These are phyloP conservation scores for Aspergillus nomiae DNA, from an alignment of 2,329 filamentous ascomycete genomes.

Conservation along the genomic window DNA sequence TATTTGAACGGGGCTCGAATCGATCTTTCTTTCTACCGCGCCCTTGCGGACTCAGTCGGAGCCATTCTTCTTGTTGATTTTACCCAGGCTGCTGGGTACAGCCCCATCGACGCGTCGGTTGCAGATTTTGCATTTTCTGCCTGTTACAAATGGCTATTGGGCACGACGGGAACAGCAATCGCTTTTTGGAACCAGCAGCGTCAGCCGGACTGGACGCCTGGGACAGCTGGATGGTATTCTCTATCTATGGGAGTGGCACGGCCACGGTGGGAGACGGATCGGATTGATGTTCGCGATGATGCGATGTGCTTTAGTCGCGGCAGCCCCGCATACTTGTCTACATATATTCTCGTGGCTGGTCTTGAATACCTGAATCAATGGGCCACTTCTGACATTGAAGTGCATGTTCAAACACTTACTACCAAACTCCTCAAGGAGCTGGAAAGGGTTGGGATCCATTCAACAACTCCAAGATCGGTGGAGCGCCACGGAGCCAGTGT, in stretches of 20 bases:
- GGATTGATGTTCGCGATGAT: neutral
- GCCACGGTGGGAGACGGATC: neutral
- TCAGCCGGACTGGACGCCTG: neutral
- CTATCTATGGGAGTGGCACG: neutral
- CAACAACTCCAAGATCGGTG: neutral
- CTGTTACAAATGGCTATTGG: neutral
- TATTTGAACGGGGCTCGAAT: neutral
- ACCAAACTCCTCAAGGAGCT: neutral
- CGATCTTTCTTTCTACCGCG: neutral
- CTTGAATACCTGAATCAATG: neutral
- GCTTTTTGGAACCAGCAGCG: neutral
- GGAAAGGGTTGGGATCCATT: neutral
- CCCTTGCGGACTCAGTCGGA: neutral
- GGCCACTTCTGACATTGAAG: too few relatives aligned
- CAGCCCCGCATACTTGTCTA: neutral
- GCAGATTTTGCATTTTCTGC: neutral
- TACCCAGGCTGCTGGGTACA: neutral
- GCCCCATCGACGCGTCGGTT: neutral
- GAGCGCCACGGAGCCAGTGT: neutral
- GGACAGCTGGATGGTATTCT: neutral
- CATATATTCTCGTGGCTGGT: neutral
- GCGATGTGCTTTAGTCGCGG: neutral
- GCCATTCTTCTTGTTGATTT: neutral
- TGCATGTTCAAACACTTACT: neutral
- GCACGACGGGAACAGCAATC: neutral